Base-by-base conservation (phyloP, 345 rosid genomes). In the Moringa oleifera region DNA sequence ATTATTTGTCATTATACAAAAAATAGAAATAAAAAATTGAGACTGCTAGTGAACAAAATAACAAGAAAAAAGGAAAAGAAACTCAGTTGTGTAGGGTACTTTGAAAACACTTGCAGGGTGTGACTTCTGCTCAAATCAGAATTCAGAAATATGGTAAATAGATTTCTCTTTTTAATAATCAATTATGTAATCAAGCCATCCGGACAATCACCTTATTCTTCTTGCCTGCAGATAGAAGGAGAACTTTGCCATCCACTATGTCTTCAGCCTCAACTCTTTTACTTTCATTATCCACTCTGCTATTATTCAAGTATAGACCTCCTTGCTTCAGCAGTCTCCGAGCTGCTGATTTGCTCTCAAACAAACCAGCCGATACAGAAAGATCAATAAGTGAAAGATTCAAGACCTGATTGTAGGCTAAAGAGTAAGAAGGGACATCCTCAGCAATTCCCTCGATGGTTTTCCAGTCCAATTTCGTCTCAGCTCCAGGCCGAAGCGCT, bases 161-260 rank as follows among this genome's bases (percentile, higher is more conserved):
- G 1, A 7, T 5, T 15, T 41, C 13, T 41, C 47, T 16, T 1
- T 41, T 33, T 11, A 33, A 33, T 41, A 7, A 4, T 41, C 13
- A 4, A 11, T 7, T 41, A 41, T 41, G 2, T 15, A 41, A 28
- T 87, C 81, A 90, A 67, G 85, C 75, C 55, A 93, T 82, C 67
- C 96, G 79, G 57, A 93, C 81, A 63, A 90, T 73, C 16, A 94
- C 89, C 77, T 94, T 90, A 70, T 94, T 94, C 85, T 94, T 90
- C 84, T 90, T 90, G 75, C 99, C 99, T 0, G 96, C 86, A 19
- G 97, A 94, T 67, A 94, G 68, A 61, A 94, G 90, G 47, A 94
- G 90, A 71, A 92, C 88, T 76, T 86, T 86, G 13, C 90, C 96
- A 63, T 88, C 95, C 70, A 90, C 89, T 57, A 93, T 78, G 79